phyloP scores from a whole-genome alignment of 345 rosid species.

The Sisymbrium altissimum region DNA sequence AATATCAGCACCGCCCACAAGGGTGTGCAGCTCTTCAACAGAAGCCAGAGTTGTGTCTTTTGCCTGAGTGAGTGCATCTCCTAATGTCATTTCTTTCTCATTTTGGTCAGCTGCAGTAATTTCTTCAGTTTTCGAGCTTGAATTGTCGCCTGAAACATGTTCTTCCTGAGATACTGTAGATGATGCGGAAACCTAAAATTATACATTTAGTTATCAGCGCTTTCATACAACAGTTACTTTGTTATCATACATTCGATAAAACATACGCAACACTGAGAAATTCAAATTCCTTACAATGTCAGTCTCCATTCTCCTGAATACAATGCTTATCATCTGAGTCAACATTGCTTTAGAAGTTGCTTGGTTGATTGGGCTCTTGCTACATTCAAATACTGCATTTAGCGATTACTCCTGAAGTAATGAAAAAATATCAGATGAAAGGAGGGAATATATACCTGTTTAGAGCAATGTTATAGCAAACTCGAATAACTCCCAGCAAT shows the following conservation, averaged over 20 bases:
- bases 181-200: constrained; percentile 54
- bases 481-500: constrained; percentile 92
- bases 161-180: constrained; percentile 50
- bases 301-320: constrained; percentile 93
- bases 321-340: constrained; percentile 96
- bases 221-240: constrained; percentile 20
- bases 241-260: constrained; percentile 7
- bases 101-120: constrained; percentile 46
- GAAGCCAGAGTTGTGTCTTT: constrained; percentile 78
- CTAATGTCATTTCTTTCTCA: constrained; percentile 70
- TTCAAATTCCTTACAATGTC: constrained; percentile 57
- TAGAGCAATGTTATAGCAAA: constrained; percentile 95
- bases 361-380: constrained; percentile 98
- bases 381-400: constrained; percentile 44
- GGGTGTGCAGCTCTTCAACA: constrained; percentile 93
- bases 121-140: constrained; percentile 48
- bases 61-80: constrained; percentile 75
- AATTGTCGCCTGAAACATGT: constrained; percentile 47
- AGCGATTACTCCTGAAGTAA: constrained; percentile 26
- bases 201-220: constrained; percentile 35
- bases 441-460: constrained; percentile 59
- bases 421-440: constrained; percentile 1
- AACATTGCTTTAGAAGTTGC: constrained; percentile 99
- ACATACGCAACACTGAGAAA: constrained; percentile 14
- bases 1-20: constrained; percentile 97